A percentile compares a stretch with the other conserved stretches of the same genome.
Evolutionary conservation across 768 basidiomycete genomes (phyloP).

Genomic region (Pleurotus sapidus): DNA sequence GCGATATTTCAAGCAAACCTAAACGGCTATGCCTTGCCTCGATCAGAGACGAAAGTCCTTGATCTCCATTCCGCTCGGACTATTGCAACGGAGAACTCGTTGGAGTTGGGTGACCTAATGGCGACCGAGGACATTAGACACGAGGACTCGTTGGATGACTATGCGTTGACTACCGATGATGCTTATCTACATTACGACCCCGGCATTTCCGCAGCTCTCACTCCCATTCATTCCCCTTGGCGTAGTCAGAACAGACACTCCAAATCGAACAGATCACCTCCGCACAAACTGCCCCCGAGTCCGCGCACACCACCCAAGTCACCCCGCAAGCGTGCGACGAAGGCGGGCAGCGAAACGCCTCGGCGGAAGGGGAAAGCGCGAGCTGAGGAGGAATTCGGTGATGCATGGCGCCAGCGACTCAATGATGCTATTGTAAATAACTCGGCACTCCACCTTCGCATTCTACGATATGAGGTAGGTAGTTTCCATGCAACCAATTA

Average conservation of each 20-base stretch:
- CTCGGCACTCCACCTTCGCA: conserved; percentile 45
- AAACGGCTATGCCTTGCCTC: conserved; percentile 6
- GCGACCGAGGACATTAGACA: not conserved
- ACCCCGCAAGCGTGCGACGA: conserved; percentile 10
- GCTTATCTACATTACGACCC: conserved; percentile 34
- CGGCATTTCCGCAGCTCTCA: conserved; percentile 7
- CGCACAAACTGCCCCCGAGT: not conserved
- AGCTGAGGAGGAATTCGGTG: conserved; percentile 18
- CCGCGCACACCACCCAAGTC: not conserved
- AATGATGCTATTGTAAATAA: conserved; percentile 41
- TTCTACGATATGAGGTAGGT: conserved; percentile 66
- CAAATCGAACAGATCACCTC: conserved; percentile 2
- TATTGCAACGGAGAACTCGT: not conserved
- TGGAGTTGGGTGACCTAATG: not conserved
- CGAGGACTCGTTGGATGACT: conserved; percentile 9
- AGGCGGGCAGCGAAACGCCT: conserved; percentile 13
- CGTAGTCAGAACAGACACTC: not conserved
- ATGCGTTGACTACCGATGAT: conserved; percentile 21
- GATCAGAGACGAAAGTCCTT: not conserved
- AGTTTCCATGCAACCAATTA: not conserved
- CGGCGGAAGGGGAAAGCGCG: not conserved
- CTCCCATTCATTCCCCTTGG: not conserved
- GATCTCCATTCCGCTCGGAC: not conserved
- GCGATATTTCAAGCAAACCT: conserved; percentile 4
- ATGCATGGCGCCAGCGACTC: conserved; percentile 42